Conservation (phyloP, 352 stramenopile species). For the Peronospora belbahrii region DNA sequence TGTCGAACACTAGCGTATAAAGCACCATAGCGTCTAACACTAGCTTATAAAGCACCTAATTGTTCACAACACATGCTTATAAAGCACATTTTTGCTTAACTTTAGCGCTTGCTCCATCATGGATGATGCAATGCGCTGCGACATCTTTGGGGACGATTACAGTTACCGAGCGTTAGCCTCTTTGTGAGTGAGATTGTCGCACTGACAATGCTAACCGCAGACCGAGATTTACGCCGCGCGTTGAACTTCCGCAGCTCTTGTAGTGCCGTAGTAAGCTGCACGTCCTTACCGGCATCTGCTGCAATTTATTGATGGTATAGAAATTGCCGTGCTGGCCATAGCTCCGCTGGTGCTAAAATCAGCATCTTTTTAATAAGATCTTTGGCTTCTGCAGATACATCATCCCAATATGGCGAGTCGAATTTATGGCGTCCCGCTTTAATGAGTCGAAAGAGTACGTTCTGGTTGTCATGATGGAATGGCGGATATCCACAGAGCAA, state of each 20-base stretch:
- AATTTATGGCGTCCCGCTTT: conserved; percentile 82
- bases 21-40: no score
- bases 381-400: conserved; percentile 84
- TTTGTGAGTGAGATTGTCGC: no score
- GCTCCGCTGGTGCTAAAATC: conserved; percentile 69
- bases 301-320: conserved; percentile 57
- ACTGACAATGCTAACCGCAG: conserved; percentile 69
- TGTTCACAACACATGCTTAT: no score
- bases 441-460: conserved; percentile 88
- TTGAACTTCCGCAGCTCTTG: conserved; percentile 77
- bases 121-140: no score
- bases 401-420: conserved; percentile 86
- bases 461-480: conserved; percentile 92
- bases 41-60: no score
- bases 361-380: conserved; percentile 86
- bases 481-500: conserved; percentile 78
- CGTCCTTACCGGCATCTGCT: conserved; percentile 29
- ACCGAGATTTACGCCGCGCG: conserved; percentile 77
- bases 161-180: no score
- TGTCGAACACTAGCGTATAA: no score
- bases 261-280: conserved; percentile 66
- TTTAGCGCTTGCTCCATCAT: no score
- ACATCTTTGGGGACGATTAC: no score
- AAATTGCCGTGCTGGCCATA: conserved; percentile 48
- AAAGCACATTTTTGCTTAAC: no score